These are phyloP conservation scores for Colletotrichum lindemuthianum DNA, from an alignment of 2,329 filamentous ascomycete species.

Conservation along the genomic window DNA sequence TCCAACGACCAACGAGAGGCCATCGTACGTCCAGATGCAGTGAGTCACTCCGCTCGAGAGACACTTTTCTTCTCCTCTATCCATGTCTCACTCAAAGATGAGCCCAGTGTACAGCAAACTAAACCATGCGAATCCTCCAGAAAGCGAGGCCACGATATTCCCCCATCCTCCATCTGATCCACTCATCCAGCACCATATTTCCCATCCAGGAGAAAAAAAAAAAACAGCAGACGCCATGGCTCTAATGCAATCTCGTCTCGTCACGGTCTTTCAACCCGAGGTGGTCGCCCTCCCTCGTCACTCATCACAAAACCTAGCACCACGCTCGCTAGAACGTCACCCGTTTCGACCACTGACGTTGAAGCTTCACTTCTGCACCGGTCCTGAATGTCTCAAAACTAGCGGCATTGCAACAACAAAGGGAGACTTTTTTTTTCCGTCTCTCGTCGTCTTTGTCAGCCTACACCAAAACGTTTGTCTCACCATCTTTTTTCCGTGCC, in stretches of 20 bases:
- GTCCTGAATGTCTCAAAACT: slow-evolving; percentile 17
- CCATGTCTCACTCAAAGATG: neutral
- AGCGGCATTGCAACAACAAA: slow-evolving; percentile 11
- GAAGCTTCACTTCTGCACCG: slow-evolving; percentile 22
- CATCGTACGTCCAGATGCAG: too few relatives aligned
- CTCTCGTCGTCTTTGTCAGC: slow-evolving; percentile 4
- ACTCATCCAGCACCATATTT: too few relatives aligned
- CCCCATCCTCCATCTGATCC: neutral
- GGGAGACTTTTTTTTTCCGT: neutral
- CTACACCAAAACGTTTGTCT: neutral
- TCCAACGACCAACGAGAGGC: too few relatives aligned
- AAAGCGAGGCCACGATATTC: neutral
- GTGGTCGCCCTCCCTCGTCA: slow-evolving; percentile 1
- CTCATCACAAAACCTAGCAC: slow-evolving; percentile 5
- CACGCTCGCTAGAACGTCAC: neutral
- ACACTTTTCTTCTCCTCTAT: too few relatives aligned
- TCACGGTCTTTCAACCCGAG: neutral
- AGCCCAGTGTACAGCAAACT: neutral
- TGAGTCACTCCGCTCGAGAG: too few relatives aligned
- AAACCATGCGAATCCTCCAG: too few relatives aligned
- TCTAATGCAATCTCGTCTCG: too few relatives aligned
- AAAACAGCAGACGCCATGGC: neutral
- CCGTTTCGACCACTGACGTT: slow-evolving; percentile 19
- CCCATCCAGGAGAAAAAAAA: neutral
- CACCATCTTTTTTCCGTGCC: slow-evolving; percentile 15